Percentiles rank a stretch among this genome's conserved stretches.
These are phyloP conservation scores for Cercis canadensis DNA, from an alignment of 306 rosid genomes.

Conservation along the genomic window DNA sequence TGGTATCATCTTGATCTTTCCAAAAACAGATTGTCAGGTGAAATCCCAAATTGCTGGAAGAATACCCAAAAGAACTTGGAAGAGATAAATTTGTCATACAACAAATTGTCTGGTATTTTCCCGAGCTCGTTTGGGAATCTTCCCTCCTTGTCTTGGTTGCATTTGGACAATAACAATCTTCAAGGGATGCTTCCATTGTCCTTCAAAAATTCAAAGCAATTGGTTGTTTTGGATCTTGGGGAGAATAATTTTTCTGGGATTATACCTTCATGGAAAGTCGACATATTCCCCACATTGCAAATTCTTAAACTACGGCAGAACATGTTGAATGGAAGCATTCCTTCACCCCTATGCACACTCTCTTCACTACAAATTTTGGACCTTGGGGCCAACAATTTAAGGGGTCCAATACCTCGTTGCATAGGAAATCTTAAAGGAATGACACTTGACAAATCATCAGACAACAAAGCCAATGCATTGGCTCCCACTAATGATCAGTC, in stretches of 20 bases:
- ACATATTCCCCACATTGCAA: background rate
- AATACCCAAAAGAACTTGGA: background rate
- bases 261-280: constrained; percentile 38
- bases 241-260: constrained; percentile 33
- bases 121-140: constrained; percentile 22
- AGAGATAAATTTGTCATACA: constrained; percentile 33
- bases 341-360: constrained; percentile 17
- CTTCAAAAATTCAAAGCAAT: background rate
- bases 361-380: constrained; percentile 27
- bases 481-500: background rate
- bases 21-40: constrained; percentile 30
- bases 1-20: constrained; percentile 38
- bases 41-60: constrained; percentile 36
- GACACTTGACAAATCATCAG: background rate
- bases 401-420: constrained; percentile 24
- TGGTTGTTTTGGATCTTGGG: constrained; percentile 38
- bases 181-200: constrained; percentile 11
- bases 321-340: background rate
- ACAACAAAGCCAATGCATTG: background rate
- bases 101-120: constrained; percentile 22
- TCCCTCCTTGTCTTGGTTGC: constrained; percentile 17
- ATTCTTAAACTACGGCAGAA: constrained; percentile 33
- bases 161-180: constrained; percentile 27
- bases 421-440: constrained; percentile 29
- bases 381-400: constrained; percentile 26